phyloP scores from a whole-genome alignment of 2,329 filamentous ascomycete species.

The Cladosporium colombiae region DNA sequence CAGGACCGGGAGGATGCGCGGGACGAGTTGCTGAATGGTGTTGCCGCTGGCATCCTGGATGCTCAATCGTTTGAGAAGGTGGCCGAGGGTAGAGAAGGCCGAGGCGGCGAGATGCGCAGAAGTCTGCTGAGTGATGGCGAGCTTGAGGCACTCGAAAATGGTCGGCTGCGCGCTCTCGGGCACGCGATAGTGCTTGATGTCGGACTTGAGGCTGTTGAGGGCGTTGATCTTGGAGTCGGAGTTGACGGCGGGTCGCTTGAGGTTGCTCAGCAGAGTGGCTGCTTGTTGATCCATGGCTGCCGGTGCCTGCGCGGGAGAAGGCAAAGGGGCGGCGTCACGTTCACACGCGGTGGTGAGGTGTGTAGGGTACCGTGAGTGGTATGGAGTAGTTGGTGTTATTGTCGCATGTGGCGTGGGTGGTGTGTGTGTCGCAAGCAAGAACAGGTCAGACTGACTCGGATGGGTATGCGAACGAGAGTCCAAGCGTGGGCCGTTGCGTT shows the following conservation, averaged over 20 bases:
- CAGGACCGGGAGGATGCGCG: constrained; percentile 71
- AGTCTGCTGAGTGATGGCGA: constrained; percentile 74
- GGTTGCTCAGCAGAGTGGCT: constrained; percentile 52
- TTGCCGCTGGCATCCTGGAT: constrained; percentile 79
- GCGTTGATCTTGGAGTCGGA: constrained; percentile 70
- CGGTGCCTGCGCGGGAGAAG: constrained; percentile 8
- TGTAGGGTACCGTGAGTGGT: neutral
- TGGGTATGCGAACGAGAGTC: constrained; percentile 1
- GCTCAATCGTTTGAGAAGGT: constrained; percentile 81
- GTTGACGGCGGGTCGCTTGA: constrained; percentile 64
- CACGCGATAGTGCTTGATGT: constrained; percentile 90
- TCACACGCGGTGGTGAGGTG: constrained; percentile 2
- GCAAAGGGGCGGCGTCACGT: constrained; percentile 4
- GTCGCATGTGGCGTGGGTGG: neutral
- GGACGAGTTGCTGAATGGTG: constrained; percentile 64
- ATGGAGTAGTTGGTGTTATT: neutral
- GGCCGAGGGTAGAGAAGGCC: constrained; percentile 83
- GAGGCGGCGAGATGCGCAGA: constrained; percentile 72
- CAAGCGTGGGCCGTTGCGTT: constrained; percentile 11
- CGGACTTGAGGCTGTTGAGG: constrained; percentile 76
- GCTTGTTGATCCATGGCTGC: constrained; percentile 58
- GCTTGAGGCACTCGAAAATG: constrained; percentile 79
- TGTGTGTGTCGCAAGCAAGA: constrained; percentile 1
- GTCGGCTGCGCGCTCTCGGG: constrained; percentile 69
- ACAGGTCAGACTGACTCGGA: constrained; percentile 14